Conservation (phyloP, 164 flowering plant species). For the Magnolia kwangsiensis region DNA sequence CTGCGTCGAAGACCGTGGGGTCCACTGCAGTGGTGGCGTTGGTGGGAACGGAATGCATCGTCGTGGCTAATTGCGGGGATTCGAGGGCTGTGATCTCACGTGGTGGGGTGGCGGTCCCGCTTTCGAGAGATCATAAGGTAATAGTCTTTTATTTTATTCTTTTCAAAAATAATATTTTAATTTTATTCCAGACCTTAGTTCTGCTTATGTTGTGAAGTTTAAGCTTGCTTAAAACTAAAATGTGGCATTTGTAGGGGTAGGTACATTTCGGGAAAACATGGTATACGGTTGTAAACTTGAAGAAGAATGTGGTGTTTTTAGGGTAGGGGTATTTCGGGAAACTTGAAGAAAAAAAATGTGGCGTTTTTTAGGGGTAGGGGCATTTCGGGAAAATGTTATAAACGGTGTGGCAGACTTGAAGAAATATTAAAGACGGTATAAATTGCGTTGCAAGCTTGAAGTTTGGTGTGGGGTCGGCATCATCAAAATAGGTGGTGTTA, state of each 20-base stretch:
- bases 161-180: background rate
- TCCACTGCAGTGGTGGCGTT: constrained; percentile 81
- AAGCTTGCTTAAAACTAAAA: background rate
- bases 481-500: too few relatives aligned
- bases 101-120: constrained; percentile 48
- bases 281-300: background rate
- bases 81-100: constrained; percentile 71
- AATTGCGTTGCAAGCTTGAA: background rate
- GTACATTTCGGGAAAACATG: background rate
- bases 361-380: background rate
- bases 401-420: too few relatives aligned
- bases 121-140: constrained; percentile 86
- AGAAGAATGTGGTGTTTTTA: background rate
- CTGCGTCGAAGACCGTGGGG: constrained; percentile 38
- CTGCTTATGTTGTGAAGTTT: background rate
- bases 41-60: constrained; percentile 46
- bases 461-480: too few relatives aligned
- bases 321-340: background rate
- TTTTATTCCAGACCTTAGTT: background rate
- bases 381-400: background rate
- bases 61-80: constrained; percentile 87
- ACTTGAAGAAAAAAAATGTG: background rate
- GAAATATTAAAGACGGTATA: too few relatives aligned
- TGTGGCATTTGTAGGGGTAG: background rate
- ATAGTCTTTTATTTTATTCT: background rate